These are phyloP conservation scores for Recurvomyces mirabilis DNA, from an alignment of 495 filamentous ascomycete genomes.

Conservation along the genomic window DNA sequence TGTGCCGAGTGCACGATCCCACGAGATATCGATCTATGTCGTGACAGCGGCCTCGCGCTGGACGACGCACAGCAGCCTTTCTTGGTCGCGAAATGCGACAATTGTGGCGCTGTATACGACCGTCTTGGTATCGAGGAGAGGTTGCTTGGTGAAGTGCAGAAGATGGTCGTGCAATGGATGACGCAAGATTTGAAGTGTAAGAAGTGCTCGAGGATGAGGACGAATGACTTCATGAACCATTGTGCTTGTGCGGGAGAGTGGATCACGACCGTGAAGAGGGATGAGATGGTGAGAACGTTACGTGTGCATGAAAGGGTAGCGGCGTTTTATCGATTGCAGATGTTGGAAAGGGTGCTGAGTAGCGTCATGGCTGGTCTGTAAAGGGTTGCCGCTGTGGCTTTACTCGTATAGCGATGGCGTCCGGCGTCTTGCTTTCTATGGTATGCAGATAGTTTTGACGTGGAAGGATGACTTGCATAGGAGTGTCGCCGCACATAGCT, in stretches of 20 bases:
- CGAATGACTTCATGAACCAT: slow-evolving; percentile 95
- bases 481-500: too few relatives aligned
- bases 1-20: slow-evolving; percentile 81
- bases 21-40: slow-evolving; percentile 84
- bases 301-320: slow-evolving; percentile 63
- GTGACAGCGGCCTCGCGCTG: slow-evolving; percentile 61
- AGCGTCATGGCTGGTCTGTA: slow-evolving; percentile 25
- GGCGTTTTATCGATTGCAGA: slow-evolving; percentile 63
- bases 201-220: slow-evolving; percentile 52
- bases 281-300: slow-evolving; percentile 55
- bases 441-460: too few relatives aligned
- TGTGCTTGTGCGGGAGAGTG: slow-evolving; percentile 84
- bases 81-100: slow-evolving; percentile 46
- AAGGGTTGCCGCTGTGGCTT: neutral
- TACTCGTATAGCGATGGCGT: slow-evolving; percentile 11
- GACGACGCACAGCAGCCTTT: slow-evolving; percentile 1
- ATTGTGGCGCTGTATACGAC: slow-evolving; percentile 66
- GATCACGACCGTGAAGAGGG: slow-evolving; percentile 57
- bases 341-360: slow-evolving; percentile 64
- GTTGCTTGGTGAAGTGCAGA: slow-evolving; percentile 66
- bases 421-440: too few relatives aligned
- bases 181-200: slow-evolving; percentile 83
- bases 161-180: slow-evolving; percentile 64
- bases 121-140: slow-evolving; percentile 70
- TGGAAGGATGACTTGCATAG: too few relatives aligned